These are phyloP conservation scores for Luffa aegyptiaca DNA, from an alignment of 306 rosid genomes.

Conservation along the genomic window DNA sequence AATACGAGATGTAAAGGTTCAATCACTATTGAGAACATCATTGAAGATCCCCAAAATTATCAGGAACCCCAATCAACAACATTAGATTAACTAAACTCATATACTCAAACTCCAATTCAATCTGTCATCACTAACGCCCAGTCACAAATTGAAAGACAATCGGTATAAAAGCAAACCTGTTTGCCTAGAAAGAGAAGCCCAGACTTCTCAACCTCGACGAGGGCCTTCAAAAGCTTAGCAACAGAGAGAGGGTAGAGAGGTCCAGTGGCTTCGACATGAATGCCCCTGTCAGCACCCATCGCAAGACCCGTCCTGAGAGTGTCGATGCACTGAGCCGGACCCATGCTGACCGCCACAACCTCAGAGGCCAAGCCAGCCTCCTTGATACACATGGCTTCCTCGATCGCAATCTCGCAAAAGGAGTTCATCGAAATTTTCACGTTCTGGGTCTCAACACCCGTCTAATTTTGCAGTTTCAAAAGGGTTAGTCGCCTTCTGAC, in stretches of 20 bases:
- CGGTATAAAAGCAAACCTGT: slow-evolving; percentile 36
- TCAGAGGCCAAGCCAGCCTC: slow-evolving; percentile 76
- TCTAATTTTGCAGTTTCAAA: slow-evolving; percentile 16
- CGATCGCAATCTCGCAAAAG: slow-evolving; percentile 87
- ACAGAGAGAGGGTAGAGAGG: slow-evolving; percentile 57
- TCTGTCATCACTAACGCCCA: neutral
- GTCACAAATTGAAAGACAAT: neutral
- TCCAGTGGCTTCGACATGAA: slow-evolving; percentile 52
- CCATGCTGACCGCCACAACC: slow-evolving; percentile 82
- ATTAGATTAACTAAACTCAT: neutral
- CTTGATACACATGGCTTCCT: slow-evolving; percentile 78
- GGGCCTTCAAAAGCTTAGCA: slow-evolving; percentile 68
- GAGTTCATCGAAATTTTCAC: slow-evolving; percentile 99
- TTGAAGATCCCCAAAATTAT: neutral
- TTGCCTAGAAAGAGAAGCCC: slow-evolving; percentile 75
- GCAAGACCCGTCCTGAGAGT: slow-evolving; percentile 84
- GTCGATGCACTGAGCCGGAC: slow-evolving; percentile 60
- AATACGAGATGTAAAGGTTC: neutral
- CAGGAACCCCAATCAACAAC: too few species aligned
- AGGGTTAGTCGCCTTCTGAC: neutral
- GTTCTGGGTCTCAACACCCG: slow-evolving; percentile 87
- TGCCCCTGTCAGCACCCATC: slow-evolving; percentile 88
- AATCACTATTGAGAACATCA: neutral
- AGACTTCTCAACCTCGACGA: slow-evolving; percentile 73
- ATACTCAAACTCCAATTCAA: neutral